Percentiles rank a stretch among this genome's conserved stretches.
Conservation (phyloP, 176 grass and related monocot species). For the Thalia dealbata region DNA sequence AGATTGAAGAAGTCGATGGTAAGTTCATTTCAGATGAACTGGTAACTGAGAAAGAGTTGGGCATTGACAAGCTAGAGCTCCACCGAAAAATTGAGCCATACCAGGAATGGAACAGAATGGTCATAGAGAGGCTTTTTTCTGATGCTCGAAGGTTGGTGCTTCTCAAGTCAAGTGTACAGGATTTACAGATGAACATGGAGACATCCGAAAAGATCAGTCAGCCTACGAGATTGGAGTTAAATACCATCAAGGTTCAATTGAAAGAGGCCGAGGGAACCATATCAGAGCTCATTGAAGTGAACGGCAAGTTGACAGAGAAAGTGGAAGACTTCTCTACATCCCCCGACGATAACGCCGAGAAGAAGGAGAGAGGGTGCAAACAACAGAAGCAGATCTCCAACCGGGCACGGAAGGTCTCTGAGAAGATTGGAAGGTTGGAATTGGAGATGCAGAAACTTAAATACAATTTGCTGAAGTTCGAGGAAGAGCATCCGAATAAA, state of each 20-base stretch:
- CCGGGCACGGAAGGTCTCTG: conserved; percentile 54
- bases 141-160: conserved; percentile 54
- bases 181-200: conserved; percentile 49
- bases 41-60: conserved; percentile 61
- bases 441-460: conserved; percentile 72
- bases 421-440: conserved; percentile 77
- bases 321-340: conserved; percentile 48
- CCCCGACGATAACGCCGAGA: conserved; percentile 13
- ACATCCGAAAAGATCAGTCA: conserved; percentile 20
- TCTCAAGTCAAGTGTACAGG: conserved; percentile 48
- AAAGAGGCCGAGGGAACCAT: conserved; percentile 51
- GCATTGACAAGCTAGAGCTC: conserved; percentile 66
- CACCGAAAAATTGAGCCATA: conserved; percentile 23
- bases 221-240: conserved; percentile 29
- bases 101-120: conserved; percentile 75
- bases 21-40: conserved; percentile 35
- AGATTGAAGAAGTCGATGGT: conserved; percentile 21
- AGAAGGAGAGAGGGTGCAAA: conserved; percentile 35
- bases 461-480: conserved; percentile 51
- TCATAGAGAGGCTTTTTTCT: conserved; percentile 53
- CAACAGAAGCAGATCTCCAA: conserved; percentile 80
- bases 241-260: conserved; percentile 43
- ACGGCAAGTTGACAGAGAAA: conserved; percentile 61
- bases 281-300: conserved; percentile 62
- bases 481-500: conserved; percentile 47